Evolutionary conservation across 345 rosid genomes (phyloP).

Genomic region (Bruguiera gymnorhiza): DNA sequence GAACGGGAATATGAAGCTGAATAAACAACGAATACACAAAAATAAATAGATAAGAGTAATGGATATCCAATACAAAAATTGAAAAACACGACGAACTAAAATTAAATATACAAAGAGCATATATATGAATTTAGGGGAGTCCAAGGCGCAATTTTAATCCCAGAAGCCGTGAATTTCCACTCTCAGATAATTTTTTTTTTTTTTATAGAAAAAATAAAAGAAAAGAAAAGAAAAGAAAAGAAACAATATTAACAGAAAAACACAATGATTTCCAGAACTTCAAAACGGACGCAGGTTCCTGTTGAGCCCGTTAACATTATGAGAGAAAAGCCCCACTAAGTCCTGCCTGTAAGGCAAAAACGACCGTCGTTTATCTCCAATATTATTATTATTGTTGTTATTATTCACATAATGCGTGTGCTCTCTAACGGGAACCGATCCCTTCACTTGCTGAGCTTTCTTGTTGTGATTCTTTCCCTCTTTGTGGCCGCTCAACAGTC

Average conservation of each 20-base stretch:
- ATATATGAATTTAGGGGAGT: too few relatives aligned
- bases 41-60: too few relatives aligned
- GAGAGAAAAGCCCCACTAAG: slow-evolving; percentile 45
- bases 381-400: slow-evolving; percentile 17
- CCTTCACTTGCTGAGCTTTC: slow-evolving; percentile 4
- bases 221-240: neutral
- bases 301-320: slow-evolving; percentile 40
- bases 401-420: slow-evolving; percentile 6
- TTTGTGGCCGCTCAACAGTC: too few relatives aligned
- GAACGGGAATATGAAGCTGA: too few relatives aligned
- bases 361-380: slow-evolving; percentile 40
- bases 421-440: slow-evolving; percentile 2
- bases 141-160: too few relatives aligned
- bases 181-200: too few relatives aligned
- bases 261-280: slow-evolving; percentile 22
- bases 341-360: slow-evolving; percentile 51
- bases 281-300: slow-evolving; percentile 57
- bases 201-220: too few relatives aligned
- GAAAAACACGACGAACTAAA: too few relatives aligned
- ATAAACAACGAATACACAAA: too few relatives aligned
- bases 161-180: too few relatives aligned
- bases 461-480: neutral
- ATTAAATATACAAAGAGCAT: too few relatives aligned
- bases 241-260: neutral
- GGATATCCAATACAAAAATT: too few relatives aligned